Evolutionary conservation across 2,329 filamentous ascomycete genomes (phyloP), one percentile per base, ranked within the genome.

Genomic region (Capronia coronata): DNA sequence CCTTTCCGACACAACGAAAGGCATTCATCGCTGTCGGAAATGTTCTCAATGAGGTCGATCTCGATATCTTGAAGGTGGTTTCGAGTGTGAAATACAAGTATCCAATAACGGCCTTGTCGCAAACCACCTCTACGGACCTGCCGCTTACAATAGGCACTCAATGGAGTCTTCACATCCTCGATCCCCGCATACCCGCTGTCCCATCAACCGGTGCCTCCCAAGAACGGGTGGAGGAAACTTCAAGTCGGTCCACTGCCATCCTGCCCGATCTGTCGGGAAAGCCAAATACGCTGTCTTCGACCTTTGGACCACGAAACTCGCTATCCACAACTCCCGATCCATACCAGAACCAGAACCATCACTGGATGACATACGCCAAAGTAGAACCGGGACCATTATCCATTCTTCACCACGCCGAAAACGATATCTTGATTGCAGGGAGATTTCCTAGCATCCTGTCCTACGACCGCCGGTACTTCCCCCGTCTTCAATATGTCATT

Each of bases 401-500:
- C 39, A 89, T 96, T 54, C 71, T 94, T 2, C 88, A 95, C 63
- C 73, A 90, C 22, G 83, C 83, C 11, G 73, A 71, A 7, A 85
- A 87, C 43, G 85, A 93, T 23, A 93, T 97, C 34, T 91, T 90
- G 70, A 81, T 96, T 29, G 87, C 85, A 3, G 91, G 91, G 0
- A 80, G 91, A 13, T 96, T 96, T 64, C 86, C 89, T 3, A 90
- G 82, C 61, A 87, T 96, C 49, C 72, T 96, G 2, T 84, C 88
- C 63, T 97, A 95, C 68, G 89, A 96, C 63, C 80, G 89, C 2
- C 83, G 91, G 38, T 87, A 80, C 66, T 94, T 96, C 61, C 87
- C 88, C 0, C 78, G 79, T 13, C 77, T 95, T 6, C 78, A 81
- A 52, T 83, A 81, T 4, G 87, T 87, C 0, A 82, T 95, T 8